These are phyloP conservation scores for Thelephora ganbajun DNA, from an alignment of 768 basidiomycete species.

Conservation along the genomic window DNA sequence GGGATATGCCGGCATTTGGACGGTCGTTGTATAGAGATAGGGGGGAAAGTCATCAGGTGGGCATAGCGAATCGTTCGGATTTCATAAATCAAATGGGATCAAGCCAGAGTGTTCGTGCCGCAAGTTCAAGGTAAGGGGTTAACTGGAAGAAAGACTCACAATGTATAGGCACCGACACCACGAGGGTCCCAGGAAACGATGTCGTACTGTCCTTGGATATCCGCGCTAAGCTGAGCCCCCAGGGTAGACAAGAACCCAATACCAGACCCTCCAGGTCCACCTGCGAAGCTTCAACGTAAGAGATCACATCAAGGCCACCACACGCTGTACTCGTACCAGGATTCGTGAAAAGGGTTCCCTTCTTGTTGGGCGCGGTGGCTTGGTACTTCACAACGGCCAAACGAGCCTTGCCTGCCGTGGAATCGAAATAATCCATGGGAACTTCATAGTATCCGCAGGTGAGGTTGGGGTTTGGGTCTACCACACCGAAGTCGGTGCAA, in stretches of 20 bases:
- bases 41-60: too few species aligned
- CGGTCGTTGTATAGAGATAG: too few species aligned
- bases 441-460: constrained; percentile 5
- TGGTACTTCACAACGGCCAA: constrained; percentile 18
- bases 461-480: too few species aligned
- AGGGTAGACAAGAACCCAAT: background rate
- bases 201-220: constrained; percentile 4
- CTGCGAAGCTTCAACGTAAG: background rate
- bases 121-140: too few species aligned
- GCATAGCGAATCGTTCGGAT: too few species aligned
- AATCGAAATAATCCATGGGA: constrained; percentile 19
- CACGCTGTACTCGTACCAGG: constrained; percentile 10
- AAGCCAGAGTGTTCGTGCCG: too few species aligned
- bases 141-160: background rate
- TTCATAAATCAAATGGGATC: too few species aligned
- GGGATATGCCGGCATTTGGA: background rate
- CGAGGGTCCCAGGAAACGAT: constrained; percentile 7
- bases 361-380: constrained; percentile 12
- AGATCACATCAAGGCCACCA: background rate
- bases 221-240: background rate
- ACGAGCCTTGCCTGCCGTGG: constrained; percentile 14
- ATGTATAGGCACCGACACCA: constrained; percentile 4
- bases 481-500: too few species aligned
- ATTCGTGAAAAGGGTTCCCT: constrained; percentile 19
- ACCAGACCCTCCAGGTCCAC: constrained; percentile 5